These are phyloP conservation scores for Metschnikowia proteae DNA, from an alignment of 805 yeast genomes.

Conservation along the genomic window DNA sequence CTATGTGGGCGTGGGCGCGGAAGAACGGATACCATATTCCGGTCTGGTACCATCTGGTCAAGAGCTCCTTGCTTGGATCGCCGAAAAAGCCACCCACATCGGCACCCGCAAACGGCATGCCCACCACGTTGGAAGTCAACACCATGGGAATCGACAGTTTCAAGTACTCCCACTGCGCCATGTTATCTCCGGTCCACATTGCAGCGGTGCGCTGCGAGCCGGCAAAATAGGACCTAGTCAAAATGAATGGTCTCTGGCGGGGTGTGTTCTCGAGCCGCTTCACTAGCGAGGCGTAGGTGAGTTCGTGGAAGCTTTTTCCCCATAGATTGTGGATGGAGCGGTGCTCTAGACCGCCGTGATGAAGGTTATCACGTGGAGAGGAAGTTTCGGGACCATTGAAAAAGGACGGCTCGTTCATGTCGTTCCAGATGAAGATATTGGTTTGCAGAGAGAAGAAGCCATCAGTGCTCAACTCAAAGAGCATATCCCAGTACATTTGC, in stretches of 20 bases:
- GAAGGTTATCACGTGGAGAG: constrained; percentile 77
- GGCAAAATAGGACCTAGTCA: constrained; percentile 82
- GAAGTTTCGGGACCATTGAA: constrained; percentile 94
- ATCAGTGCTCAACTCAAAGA: constrained; percentile 40
- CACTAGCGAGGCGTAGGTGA: constrained; percentile 66
- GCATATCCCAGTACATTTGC: constrained; percentile 54
- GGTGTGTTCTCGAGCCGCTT: constrained; percentile 43
- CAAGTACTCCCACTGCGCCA: constrained; percentile 87
- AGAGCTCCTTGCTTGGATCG: constrained; percentile 74
- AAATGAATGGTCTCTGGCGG: constrained; percentile 73
- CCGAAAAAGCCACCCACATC: constrained; percentile 98
- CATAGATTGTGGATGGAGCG: constrained; percentile 86
- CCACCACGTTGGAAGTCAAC: constrained; percentile 73
- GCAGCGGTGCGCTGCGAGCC: constrained; percentile 93
- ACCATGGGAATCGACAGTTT: constrained; percentile 82
- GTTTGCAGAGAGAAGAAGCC: constrained; percentile 43
- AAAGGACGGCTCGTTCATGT: constrained; percentile 96
- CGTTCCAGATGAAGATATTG: constrained; percentile 90
- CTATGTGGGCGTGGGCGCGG: constrained; percentile 95
- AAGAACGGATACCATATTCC: constrained; percentile 97
- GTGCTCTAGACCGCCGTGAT: constrained; percentile 81
- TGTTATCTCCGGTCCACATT: constrained; percentile 98
- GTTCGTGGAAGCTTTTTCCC: constrained; percentile 76
- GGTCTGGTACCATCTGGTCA: constrained; percentile 92
- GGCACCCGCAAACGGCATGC: constrained; percentile 91